Percentiles rank a stretch among this genome's conserved stretches.
phyloP scores from a whole-genome alignment of 2,329 filamentous ascomycete species.

The Stagonosporopsis chrysanthemi region DNA sequence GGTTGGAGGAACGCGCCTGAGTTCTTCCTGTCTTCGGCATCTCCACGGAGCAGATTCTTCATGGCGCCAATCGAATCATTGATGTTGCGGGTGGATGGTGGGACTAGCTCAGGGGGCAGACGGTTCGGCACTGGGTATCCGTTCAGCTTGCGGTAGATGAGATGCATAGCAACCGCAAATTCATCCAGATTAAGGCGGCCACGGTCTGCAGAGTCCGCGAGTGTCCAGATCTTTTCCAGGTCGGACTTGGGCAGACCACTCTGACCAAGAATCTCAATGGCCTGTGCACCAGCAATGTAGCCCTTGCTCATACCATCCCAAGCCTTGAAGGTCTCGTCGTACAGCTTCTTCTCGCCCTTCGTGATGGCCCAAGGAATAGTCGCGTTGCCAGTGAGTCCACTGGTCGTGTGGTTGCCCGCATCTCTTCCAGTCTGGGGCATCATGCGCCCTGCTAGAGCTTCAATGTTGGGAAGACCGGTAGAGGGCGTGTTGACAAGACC shows the following conservation, averaged over 20 bases:
- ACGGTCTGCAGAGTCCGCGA: constrained; percentile 92
- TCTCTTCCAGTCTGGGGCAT: constrained; percentile 97
- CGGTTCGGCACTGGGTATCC: constrained; percentile 90
- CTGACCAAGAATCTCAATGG: constrained; percentile 96
- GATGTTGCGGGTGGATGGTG: constrained; percentile 92
- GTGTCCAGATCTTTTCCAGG: constrained; percentile 90
- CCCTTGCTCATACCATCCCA: constrained; percentile 97
- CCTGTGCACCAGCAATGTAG: constrained; percentile 88
- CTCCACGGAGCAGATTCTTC: constrained; percentile 86
- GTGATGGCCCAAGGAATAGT: constrained; percentile 98
- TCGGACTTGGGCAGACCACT: constrained; percentile 92
- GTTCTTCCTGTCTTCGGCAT: constrained; percentile 88
- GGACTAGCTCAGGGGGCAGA: constrained; percentile 89
- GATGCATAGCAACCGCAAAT: constrained; percentile 97
- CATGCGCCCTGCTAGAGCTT: constrained; percentile 89
- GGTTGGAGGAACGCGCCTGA: constrained; percentile 90
- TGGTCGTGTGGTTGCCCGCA: constrained; percentile 77
- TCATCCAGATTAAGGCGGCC: constrained; percentile 94
- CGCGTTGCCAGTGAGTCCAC: constrained; percentile 89
- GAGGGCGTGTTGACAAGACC: constrained; percentile 95
- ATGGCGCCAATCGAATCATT: constrained; percentile 92
- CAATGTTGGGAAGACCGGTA: constrained; percentile 89
- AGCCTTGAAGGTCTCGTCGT: constrained; percentile 91
- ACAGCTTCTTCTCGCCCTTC: constrained; percentile 97
- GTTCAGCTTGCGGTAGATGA: constrained; percentile 97